Percentiles rank a stretch among this genome's conserved stretches.
Evolutionary conservation across 257 asterid genomes (phyloP).

Genomic region (Solanum sparsipilum): DNA sequence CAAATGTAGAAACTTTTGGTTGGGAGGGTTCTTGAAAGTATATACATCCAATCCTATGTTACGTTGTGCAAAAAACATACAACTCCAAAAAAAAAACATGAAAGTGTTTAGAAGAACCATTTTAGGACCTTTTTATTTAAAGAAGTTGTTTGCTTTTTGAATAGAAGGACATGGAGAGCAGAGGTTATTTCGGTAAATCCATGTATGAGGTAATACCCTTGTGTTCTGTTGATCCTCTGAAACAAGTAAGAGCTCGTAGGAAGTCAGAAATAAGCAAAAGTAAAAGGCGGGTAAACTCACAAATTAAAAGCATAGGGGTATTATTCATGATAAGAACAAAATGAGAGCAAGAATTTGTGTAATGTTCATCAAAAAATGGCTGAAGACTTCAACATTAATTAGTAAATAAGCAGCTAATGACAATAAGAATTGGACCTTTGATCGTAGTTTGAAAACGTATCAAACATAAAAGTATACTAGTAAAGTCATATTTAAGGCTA

Average conservation of each 20-base stretch:
- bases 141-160: neutral
- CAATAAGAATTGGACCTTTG: neutral
- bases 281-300: no score
- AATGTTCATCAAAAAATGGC: neutral
- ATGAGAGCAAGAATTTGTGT: neutral
- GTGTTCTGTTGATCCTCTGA: no score
- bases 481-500: neutral
- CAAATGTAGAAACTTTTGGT: neutral
- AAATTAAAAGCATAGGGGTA: no score
- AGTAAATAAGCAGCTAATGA: neutral
- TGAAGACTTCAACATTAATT: neutral
- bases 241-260: neutral
- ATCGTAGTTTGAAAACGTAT: neutral
- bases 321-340: no score
- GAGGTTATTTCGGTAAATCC: neutral
- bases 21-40: neutral
- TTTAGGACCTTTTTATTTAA: neutral
- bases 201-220: no score
- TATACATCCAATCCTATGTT: neutral
- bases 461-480: neutral
- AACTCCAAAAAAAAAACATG: neutral
- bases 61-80: neutral
- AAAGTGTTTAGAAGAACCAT: neutral
- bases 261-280: no score
- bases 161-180: neutral